Conservation (phyloP, 345 rosid genomes). For the Pseudoturritis turrita region DNA sequence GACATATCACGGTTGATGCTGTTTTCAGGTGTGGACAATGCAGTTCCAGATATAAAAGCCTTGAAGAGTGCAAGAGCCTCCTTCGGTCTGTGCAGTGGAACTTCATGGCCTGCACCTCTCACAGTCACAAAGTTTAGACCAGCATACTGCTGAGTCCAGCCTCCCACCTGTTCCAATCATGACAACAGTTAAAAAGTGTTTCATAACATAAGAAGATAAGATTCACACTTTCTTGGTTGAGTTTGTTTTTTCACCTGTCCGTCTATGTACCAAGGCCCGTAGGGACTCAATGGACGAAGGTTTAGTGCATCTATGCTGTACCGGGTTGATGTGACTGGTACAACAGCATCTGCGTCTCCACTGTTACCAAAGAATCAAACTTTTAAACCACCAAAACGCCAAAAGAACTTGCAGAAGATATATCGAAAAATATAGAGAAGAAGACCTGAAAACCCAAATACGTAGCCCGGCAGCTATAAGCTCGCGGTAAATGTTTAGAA, state of each 20-base stretch:
- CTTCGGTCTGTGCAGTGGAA: slow-evolving; percentile 80
- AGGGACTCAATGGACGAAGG: slow-evolving; percentile 59
- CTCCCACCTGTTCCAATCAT: slow-evolving; percentile 70
- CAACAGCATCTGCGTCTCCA: slow-evolving; percentile 85
- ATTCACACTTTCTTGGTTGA: not conserved
- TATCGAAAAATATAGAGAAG: not conserved
- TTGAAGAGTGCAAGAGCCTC: slow-evolving; percentile 70
- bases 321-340: slow-evolving; percentile 89
- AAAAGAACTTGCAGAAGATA: not conserved
- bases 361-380: slow-evolving; percentile 33
- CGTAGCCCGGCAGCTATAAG: slow-evolving; percentile 74
- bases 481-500: slow-evolving; percentile 73
- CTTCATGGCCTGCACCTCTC: slow-evolving; percentile 95
- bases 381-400: not conserved
- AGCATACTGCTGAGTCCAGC: slow-evolving; percentile 85
- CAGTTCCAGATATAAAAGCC: slow-evolving; percentile 63
- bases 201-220: not conserved
- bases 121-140: slow-evolving; percentile 80
- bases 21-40: slow-evolving; percentile 38
- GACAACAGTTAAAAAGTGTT: not conserved
- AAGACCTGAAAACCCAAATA: slow-evolving; percentile 93
- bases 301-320: slow-evolving; percentile 76
- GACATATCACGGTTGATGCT: slow-evolving; percentile 28
- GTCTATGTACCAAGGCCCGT: slow-evolving; percentile 80
- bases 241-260: slow-evolving; percentile 58